Percentiles rank a stretch among this genome's conserved stretches.
Evolutionary conservation across 495 filamentous ascomycete species (phyloP).

Genomic region (Podospora tetraspora): DNA sequence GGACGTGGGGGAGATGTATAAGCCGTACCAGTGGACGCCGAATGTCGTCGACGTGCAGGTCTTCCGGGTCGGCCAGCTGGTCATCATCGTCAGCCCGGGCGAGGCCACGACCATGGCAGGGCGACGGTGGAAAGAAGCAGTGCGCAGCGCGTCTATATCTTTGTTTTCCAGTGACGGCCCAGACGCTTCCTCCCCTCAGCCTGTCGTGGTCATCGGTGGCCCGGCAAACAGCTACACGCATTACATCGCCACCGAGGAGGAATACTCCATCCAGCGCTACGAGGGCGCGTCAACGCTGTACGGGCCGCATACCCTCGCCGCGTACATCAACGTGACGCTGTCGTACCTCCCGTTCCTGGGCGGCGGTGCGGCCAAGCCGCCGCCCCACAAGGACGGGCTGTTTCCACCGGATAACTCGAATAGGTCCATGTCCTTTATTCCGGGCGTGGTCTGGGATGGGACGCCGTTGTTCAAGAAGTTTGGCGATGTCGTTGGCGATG

Average conservation of each 20-base stretch:
- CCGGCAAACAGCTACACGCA: slow-evolving; percentile 95
- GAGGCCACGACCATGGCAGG: slow-evolving; percentile 96
- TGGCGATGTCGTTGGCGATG: slow-evolving; percentile 66
- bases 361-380: slow-evolving; percentile 40
- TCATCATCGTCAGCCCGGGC: slow-evolving; percentile 82
- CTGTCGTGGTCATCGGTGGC: slow-evolving; percentile 82
- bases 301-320: slow-evolving; percentile 84
- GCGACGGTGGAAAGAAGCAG: slow-evolving; percentile 81
- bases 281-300: slow-evolving; percentile 95
- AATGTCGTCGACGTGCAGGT: slow-evolving; percentile 92
- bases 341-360: slow-evolving; percentile 66
- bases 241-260: slow-evolving; percentile 90
- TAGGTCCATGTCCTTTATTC: slow-evolving; percentile 72
- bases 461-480: slow-evolving; percentile 65
- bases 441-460: slow-evolving; percentile 70
- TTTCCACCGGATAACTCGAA: slow-evolving; percentile 80
- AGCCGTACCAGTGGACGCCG: slow-evolving; percentile 84
- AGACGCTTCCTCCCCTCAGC: slow-evolving; percentile 30
- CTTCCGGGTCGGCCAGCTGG: slow-evolving; percentile 79
- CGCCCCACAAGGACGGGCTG: slow-evolving; percentile 45
- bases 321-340: slow-evolving; percentile 81
- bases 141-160: slow-evolving; percentile 48
- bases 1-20: slow-evolving; percentile 74
- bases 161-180: slow-evolving; percentile 38
- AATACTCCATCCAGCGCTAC: slow-evolving; percentile 86